Conservation (phyloP, 352 stramenopile species). For the Phytophthora agathidicida region DNA sequence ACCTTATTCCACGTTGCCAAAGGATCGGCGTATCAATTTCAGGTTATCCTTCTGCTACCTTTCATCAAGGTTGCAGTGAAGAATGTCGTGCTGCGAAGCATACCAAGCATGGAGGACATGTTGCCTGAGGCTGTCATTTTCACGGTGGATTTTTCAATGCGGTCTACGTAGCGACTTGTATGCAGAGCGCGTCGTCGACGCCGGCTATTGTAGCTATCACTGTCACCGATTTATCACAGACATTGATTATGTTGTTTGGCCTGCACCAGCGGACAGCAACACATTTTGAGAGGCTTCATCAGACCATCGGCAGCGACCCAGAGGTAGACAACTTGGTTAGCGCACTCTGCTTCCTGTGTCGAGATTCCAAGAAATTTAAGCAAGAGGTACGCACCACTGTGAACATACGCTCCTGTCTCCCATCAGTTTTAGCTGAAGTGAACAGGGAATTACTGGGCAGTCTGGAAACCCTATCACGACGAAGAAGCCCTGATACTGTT, state of each 20-base stretch:
- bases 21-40: constrained; percentile 12
- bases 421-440: background rate
- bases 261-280: constrained; percentile 5
- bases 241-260: constrained; percentile 12
- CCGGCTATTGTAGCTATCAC: constrained; percentile 18
- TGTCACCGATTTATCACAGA: constrained; percentile 13
- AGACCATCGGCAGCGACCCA: background rate
- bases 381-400: background rate
- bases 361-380: background rate
- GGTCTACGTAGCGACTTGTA: constrained; percentile 23
- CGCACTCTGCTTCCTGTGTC: constrained; percentile 5
- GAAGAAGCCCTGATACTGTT: background rate
- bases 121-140: constrained; percentile 30
- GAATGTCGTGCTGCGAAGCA: constrained; percentile 21
- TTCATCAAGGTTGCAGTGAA: constrained; percentile 35
- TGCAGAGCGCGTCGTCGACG: constrained; percentile 25
- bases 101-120: constrained; percentile 19
- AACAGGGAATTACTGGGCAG: background rate
- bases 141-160: constrained; percentile 35
- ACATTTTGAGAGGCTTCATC: constrained; percentile 4
- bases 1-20: constrained; percentile 11
- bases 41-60: constrained; percentile 21
- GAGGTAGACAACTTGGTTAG: background rate
- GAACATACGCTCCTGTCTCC: constrained; percentile 6
- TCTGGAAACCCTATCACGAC: background rate